These are phyloP conservation scores for Pisolithus microcarpus DNA, from an alignment of 768 basidiomycete species.

Conservation along the genomic window DNA sequence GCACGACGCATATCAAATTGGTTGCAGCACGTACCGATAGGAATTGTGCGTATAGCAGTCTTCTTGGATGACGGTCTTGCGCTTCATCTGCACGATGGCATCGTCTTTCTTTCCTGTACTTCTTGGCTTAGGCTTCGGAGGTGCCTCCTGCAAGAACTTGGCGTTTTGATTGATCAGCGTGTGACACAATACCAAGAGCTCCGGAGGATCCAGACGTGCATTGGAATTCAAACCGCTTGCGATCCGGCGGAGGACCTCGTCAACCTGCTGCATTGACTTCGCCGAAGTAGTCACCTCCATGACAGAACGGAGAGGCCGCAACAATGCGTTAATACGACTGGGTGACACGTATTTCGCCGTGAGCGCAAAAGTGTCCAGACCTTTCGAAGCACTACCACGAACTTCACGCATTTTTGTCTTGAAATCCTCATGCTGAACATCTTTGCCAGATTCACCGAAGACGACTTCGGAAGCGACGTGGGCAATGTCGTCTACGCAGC, in stretches of 20 bases:
- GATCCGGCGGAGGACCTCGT: slow-evolving; percentile 82
- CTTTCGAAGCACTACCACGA: slow-evolving; percentile 70
- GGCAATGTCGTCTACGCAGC: slow-evolving; percentile 70
- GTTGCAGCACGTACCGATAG: slow-evolving; percentile 50
- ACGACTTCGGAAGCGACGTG: slow-evolving; percentile 83
- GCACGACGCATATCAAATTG: not conserved
- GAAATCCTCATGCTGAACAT: slow-evolving; percentile 83
- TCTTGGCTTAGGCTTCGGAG: slow-evolving; percentile 28
- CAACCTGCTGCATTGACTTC: slow-evolving; percentile 76
- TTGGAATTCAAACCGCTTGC: slow-evolving; percentile 83
- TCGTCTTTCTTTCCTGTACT: slow-evolving; percentile 40
- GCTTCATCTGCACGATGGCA: slow-evolving; percentile 72
- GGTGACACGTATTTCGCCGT: slow-evolving; percentile 77
- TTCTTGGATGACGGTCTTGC: slow-evolving; percentile 43
- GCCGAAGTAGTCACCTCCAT: slow-evolving; percentile 79
- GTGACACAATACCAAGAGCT: slow-evolving; percentile 77
- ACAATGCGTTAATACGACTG: slow-evolving; percentile 61
- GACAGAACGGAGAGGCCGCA: slow-evolving; percentile 73
- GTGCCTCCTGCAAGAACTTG: slow-evolving; percentile 65
- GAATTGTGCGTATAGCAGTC: slow-evolving; percentile 85
- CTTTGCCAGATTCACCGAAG: slow-evolving; percentile 89
- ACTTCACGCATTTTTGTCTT: slow-evolving; percentile 94
- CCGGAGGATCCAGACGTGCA: slow-evolving; percentile 55
- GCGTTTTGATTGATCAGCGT: slow-evolving; percentile 89
- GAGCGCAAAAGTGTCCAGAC: slow-evolving; percentile 79